Conservation (phyloP, 2,329 filamentous ascomycete genomes). For the Pseudogymnoascus sp. region DNA sequence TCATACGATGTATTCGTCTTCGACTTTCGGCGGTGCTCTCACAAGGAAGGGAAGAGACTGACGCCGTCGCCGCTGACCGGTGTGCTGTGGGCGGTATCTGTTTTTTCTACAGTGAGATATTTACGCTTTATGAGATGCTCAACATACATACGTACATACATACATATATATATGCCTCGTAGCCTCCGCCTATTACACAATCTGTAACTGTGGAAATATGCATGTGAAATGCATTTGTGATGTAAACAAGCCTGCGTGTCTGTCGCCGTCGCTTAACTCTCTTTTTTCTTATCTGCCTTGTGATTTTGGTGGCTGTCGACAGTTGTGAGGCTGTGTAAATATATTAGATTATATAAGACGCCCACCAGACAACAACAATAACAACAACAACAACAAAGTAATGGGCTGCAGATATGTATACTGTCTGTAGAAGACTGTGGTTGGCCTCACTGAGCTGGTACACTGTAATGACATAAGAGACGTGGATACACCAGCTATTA, state of each 20-base stretch:
- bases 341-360: constrained; percentile 2
- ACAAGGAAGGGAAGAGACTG: not conserved
- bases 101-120: not conserved
- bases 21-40: not conserved
- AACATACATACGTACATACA: not conserved
- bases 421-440: not conserved
- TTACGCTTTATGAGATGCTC: not conserved
- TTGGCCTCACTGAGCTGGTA: not conserved
- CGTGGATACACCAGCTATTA: not conserved
- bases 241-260: not conserved
- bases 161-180: not conserved
- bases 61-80: not conserved
- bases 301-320: not conserved
- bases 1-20: not conserved
- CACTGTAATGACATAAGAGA: not conserved
- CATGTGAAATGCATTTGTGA: not conserved
- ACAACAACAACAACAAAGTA: not conserved
- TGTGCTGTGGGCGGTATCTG: not conserved
- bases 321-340: not conserved
- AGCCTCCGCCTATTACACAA: not conserved
- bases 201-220: not conserved
- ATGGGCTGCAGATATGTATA: not conserved
- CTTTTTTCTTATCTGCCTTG: constrained; percentile 3
- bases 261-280: not conserved
- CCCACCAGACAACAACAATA: not conserved